Conservation (phyloP, 31 red algal genomes). For the Odonthalia washingtoniensis region DNA sequence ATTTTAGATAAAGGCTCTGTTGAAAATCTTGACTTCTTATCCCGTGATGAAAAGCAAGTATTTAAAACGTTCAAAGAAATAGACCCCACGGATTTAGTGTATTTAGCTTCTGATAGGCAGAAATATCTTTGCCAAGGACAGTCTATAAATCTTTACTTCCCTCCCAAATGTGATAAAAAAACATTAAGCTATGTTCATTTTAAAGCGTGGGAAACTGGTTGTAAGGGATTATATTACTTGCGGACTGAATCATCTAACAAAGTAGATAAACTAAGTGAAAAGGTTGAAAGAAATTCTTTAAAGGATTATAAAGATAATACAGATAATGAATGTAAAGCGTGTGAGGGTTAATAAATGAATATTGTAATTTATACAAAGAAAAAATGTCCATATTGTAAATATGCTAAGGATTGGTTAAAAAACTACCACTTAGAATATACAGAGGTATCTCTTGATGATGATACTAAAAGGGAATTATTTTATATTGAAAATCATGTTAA, state of each 20-base stretch:
- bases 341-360: too few relatives aligned
- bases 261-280: slow-evolving; percentile 2
- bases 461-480: too few relatives aligned
- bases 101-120: slow-evolving; percentile 8
- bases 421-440: too few relatives aligned
- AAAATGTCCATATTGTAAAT: too few relatives aligned
- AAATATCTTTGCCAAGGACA: slow-evolving; percentile 9
- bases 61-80: slow-evolving; percentile 24
- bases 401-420: too few relatives aligned
- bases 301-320: too few relatives aligned
- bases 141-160: slow-evolving; percentile 8
- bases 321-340: too few relatives aligned
- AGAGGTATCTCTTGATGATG: too few relatives aligned
- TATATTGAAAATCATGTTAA: too few relatives aligned
- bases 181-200: neutral
- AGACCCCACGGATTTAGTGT: neutral
- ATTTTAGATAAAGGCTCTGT: neutral
- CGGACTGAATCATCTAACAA: neutral
- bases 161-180: neutral
- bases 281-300: slow-evolving; percentile 6
- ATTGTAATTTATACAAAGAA: too few relatives aligned
- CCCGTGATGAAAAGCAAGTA: slow-evolving; percentile 3
- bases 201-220: slow-evolving; percentile 1
- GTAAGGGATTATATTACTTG: slow-evolving; percentile 2
- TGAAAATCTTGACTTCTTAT: slow-evolving; percentile 10